Evolutionary conservation across 139 green algal species (phyloP).

Genomic region (Picochlorum sp.): DNA sequence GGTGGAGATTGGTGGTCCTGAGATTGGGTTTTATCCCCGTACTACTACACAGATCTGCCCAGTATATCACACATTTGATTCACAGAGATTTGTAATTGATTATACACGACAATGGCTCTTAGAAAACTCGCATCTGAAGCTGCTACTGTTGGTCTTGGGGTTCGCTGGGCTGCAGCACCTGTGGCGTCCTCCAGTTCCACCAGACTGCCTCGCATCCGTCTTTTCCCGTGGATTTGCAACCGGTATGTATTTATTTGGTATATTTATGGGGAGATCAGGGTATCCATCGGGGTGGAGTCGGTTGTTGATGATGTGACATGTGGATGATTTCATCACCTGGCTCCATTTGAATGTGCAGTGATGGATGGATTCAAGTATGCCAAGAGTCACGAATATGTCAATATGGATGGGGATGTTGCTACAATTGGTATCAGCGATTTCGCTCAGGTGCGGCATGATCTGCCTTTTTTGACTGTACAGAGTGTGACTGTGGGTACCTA

Average conservation of each 20-base stretch:
- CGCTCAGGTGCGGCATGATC: constrained; percentile 67
- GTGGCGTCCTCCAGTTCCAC: background rate
- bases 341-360: constrained; percentile 36
- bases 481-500: too few species aligned
- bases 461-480: too few species aligned
- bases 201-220: constrained; percentile 3
- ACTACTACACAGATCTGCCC: too few species aligned
- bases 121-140: constrained; percentile 19
- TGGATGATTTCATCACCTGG: background rate
- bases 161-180: constrained; percentile 10
- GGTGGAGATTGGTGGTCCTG: too few species aligned
- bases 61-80: background rate
- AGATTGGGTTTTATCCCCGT: too few species aligned
- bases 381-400: constrained; percentile 81
- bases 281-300: background rate
- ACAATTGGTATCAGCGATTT: constrained; percentile 94
- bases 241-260: constrained; percentile 7
- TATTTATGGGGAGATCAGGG: background rate
- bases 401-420: constrained; percentile 73
- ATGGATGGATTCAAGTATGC: constrained; percentile 61
- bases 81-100: constrained; percentile 1
- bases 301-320: constrained; percentile 1
- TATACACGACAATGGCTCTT: constrained; percentile 23
- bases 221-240: constrained; percentile 20
- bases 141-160: constrained; percentile 13